phyloP scores from a whole-genome alignment of 2,329 filamentous ascomycete genomes.

The Rhynchosporium graminicola region DNA sequence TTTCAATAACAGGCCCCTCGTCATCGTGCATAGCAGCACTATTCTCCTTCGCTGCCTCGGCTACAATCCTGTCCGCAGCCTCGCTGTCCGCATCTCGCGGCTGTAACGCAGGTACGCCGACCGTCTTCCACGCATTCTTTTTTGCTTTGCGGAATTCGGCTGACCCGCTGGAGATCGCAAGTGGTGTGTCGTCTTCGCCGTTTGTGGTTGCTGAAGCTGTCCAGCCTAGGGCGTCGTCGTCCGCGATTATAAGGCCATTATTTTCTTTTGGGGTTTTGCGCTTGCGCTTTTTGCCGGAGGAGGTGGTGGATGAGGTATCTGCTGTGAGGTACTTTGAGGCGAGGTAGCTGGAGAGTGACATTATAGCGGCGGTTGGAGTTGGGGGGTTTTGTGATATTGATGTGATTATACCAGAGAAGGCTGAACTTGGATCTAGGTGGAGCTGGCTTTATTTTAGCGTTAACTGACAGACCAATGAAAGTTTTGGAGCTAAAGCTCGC shows the following conservation, averaged over 20 bases:
- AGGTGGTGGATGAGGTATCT: slow-evolving; percentile 52
- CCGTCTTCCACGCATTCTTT: slow-evolving; percentile 76
- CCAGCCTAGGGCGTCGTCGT: slow-evolving; percentile 56
- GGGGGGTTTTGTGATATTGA: background rate
- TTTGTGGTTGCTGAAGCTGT: slow-evolving; percentile 47
- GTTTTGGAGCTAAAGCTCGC: background rate
- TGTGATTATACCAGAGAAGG: background rate
- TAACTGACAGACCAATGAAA: background rate
- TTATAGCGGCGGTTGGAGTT: background rate
- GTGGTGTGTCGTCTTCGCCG: slow-evolving; percentile 51
- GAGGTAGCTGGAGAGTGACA: slow-evolving; percentile 74
- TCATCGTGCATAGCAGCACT: slow-evolving; percentile 52
- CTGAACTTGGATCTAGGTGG: background rate
- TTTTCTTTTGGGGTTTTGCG: slow-evolving; percentile 51
- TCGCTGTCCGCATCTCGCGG: slow-evolving; percentile 50
- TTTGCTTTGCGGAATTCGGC: slow-evolving; percentile 73
- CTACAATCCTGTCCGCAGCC: slow-evolving; percentile 78
- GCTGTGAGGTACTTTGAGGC: slow-evolving; percentile 87
- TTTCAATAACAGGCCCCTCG: slow-evolving; percentile 51
- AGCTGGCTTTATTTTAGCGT: background rate
- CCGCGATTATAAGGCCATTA: slow-evolving; percentile 62
- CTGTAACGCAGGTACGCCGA: slow-evolving; percentile 51
- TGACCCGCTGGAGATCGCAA: slow-evolving; percentile 49
- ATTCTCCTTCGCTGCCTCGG: slow-evolving; percentile 68
- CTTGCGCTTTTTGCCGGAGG: slow-evolving; percentile 65